Base-by-base conservation (phyloP, 768 basidiomycete species). In the Tylopilus intermedius region DNA sequence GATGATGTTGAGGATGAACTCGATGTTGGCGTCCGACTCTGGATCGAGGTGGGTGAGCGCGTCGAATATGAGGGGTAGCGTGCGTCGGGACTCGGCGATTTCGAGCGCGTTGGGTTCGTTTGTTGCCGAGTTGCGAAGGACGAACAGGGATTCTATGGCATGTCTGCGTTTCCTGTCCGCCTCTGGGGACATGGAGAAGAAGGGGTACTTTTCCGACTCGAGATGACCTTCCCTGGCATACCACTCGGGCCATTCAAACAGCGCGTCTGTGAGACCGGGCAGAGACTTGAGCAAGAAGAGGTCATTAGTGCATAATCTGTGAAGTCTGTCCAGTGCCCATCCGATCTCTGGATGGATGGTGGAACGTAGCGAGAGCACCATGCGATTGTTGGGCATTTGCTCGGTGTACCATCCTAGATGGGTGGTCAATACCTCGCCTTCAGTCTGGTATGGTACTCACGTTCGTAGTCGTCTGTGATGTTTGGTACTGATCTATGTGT, bases 221-320 rank as follows among this genome's bases (percentile, higher is more conserved):
- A 75, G 75, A 60, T 79, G 73, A n/a, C 85, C 84, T 57, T 83
- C 79, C 2, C 66, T 74, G 46, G 83, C 75, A 66, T 88, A 94
- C 84, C 84, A 88, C 63, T 89, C 84, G 3, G 94, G 92, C 87
- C 88, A 92, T 63, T 87, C 88, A 55, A 92, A 87, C 21, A 97
- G 74, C 5, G 85, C 86, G 60, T 92, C 87, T 24, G 89, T 81
- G 39, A 94, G 74, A 8, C 91, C 91, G 0, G 90, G 86, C 47
- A 90, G 83, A 32, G 75, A 73, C 37, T 75, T 77, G 52, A 97
- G 77, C 51, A 80, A 65, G 68, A 95, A 90, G 47, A 82, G 74
- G 47, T 94, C 91, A 60, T 89, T 87, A 59, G 79, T 78, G 59
- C 83, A 86, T n/a, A 90, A 76, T 18, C 89, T 81, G 56, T 87